A percentile compares a stretch with the other conserved stretches of the same genome.
phyloP scores from a whole-genome alignment of 345 rosid genomes.

The Populus euphratica region DNA sequence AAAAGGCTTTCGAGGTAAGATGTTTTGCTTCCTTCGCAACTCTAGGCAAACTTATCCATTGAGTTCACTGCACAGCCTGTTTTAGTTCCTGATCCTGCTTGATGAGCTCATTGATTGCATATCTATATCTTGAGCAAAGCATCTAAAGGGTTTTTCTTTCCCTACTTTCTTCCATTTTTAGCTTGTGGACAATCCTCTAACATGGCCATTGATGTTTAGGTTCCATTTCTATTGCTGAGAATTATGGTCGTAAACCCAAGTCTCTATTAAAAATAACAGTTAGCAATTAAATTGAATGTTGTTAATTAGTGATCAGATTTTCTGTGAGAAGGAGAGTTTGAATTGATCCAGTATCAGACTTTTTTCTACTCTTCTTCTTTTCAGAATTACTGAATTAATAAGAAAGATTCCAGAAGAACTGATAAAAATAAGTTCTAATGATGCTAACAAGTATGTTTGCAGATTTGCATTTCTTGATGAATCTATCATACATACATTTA shows the following conservation, averaged over 20 bases:
- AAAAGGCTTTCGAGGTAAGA: slow-evolving; percentile 73
- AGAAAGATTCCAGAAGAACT: not conserved
- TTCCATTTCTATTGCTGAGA: not conserved
- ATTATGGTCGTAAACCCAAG: not conserved
- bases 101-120: not conserved
- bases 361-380: not conserved
- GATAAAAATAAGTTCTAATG: not conserved
- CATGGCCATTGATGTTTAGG: not conserved
- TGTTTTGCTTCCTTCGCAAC: not conserved
- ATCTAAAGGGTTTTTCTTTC: not conserved
- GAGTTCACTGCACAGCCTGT: not conserved
- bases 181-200: not conserved
- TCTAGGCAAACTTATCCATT: not conserved
- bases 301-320: not conserved
- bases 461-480: not conserved
- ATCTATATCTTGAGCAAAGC: not conserved
- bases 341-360: not conserved
- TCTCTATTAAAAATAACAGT: not conserved
- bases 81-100: not conserved
- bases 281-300: not conserved
- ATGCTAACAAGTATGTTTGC: not conserved
- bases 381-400: not conserved
- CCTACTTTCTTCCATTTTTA: not conserved
- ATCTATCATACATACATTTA: not conserved
- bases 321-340: not conserved